A percentile compares a stretch with the other conserved stretches of the same genome.
Conservation (phyloP, 2,329 filamentous ascomycete species). For the Metarhizium humberi region DNA sequence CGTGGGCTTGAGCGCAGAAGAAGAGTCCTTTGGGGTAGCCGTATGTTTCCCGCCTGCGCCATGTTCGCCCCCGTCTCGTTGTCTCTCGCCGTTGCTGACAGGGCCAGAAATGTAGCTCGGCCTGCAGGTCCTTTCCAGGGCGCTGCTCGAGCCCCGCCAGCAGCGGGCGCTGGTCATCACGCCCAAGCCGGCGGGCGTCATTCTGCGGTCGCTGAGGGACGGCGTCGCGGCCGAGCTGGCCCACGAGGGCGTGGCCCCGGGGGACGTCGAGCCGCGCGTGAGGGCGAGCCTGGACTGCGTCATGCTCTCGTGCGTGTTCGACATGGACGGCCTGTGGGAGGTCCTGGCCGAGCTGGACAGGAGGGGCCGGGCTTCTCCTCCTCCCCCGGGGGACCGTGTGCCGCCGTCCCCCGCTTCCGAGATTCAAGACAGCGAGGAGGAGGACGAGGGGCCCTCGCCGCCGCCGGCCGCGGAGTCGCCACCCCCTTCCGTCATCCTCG, state of each 20-base stretch:
- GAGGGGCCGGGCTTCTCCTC: too few relatives aligned
- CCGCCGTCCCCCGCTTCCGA: constrained; percentile 10
- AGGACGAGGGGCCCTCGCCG: constrained; percentile 17
- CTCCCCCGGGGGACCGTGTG: too few relatives aligned
- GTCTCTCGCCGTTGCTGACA: neutral
- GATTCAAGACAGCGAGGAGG: constrained; percentile 22
- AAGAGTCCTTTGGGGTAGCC: constrained; percentile 36
- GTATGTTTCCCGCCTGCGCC: constrained; percentile 22
- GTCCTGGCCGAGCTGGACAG: constrained; percentile 41
- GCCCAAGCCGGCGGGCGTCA: constrained; percentile 29
- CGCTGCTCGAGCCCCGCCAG: constrained; percentile 21
- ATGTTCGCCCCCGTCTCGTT: neutral
- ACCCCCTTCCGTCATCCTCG: constrained; percentile 31
- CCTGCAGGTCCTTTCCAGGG: constrained; percentile 35
- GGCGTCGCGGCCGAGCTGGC: constrained; percentile 27
- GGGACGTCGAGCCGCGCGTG: constrained; percentile 14
- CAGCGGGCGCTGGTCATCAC: constrained; percentile 35
- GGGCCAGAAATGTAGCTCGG: constrained; percentile 26
- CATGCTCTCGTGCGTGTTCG: constrained; percentile 47
- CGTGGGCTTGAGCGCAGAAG: constrained; percentile 45
- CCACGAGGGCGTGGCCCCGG: constrained; percentile 3
- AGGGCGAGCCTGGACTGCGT: constrained; percentile 37
- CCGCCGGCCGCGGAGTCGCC: constrained; percentile 4
- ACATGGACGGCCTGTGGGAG: constrained; percentile 48
- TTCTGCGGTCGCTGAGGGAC: constrained; percentile 33